phyloP scores from a whole-genome alignment of 148 eudicot species.

The Cornus kousa region DNA sequence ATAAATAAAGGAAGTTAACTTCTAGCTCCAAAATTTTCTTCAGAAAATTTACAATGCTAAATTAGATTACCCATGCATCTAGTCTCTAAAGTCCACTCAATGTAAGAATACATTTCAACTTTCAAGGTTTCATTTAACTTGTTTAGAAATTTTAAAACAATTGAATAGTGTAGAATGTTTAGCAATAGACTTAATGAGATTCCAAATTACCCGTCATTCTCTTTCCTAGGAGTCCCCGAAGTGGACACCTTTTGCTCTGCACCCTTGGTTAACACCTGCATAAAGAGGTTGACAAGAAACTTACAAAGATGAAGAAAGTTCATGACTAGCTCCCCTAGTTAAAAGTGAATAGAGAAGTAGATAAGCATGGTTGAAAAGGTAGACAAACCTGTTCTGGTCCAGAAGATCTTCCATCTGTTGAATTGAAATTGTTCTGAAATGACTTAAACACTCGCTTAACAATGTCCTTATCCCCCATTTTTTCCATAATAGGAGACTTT shows the following conservation, averaged over 20 bases:
- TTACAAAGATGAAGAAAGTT: not conserved
- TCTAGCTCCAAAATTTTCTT: not conserved
- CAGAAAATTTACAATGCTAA: not conserved
- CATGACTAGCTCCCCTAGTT: not conserved
- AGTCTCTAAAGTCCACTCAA: not conserved
- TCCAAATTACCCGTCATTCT: constrained; percentile 57
- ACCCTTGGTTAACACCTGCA: constrained; percentile 43
- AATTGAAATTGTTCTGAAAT: constrained; percentile 47
- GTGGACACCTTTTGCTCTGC: constrained; percentile 41
- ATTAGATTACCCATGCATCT: not conserved
- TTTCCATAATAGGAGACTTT: constrained; percentile 83
- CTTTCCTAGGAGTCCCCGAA: constrained; percentile 38
- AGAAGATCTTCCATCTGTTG: constrained; percentile 32
- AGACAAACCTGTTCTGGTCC: constrained; percentile 42
- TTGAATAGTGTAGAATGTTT: not conserved
- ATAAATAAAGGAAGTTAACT: not conserved
- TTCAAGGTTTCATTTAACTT: not conserved
- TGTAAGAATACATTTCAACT: not conserved
- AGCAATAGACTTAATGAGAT: not conserved
- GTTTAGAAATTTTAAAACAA: not conserved
- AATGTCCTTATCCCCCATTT: constrained; percentile 97
- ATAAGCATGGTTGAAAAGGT: not conserved
- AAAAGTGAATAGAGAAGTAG: not conserved
- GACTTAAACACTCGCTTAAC: constrained; percentile 85
- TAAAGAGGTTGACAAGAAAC: constrained; percentile 1